Evolutionary conservation across 129 eudicot species (phyloP), one percentile per base, ranked within the genome.

Genomic region (Centella asiatica): DNA sequence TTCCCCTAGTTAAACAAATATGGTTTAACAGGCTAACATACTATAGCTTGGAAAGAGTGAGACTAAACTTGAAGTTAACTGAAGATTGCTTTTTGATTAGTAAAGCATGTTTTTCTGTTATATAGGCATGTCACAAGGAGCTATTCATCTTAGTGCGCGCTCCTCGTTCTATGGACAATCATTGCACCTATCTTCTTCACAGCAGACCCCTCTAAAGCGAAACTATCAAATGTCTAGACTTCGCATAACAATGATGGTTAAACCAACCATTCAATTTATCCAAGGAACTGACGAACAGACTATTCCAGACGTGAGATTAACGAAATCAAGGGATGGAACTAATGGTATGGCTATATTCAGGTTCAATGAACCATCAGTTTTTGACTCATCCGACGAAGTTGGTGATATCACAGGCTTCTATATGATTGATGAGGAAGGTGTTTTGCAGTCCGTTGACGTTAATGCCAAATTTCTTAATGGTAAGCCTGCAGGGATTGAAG

Each of bases 371-470:
- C 96, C 99, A 20, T 93, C 99, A 2, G 99, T 93, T n/a, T 93
- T 93, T 44, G 99, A 93, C 78, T 87, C 99, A 7, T 93, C 99
- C 29, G 74, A 87, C 46, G 95, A 80, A 78, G 96, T 93, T 34
- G 99, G 99, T 22, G 99, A 93, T 34, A 93, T 93, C 42, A 93
- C 99, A 1, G 96, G 99, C 0, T 88, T 93, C 66, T 93, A 76
- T 85, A 87, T 93, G 99, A 87, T 85, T 58, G 99, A 93, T 66
- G 99, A 93, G 60, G 99, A 93, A 79, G 99, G 99, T 28, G 76
- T 80, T 34, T 74, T 93, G 13, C 85, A 76, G 47, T 84, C 99
- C 5, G 88, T 78, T 57, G 95, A 80, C 78, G 96, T 93, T 0
- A 93, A 74, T 57, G 99, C 99, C 4, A 82, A 69, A 55, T 93